These are phyloP conservation scores for Juglanconis oblonga DNA, from an alignment of 2,329 filamentous ascomycete genomes.

Conservation along the genomic window DNA sequence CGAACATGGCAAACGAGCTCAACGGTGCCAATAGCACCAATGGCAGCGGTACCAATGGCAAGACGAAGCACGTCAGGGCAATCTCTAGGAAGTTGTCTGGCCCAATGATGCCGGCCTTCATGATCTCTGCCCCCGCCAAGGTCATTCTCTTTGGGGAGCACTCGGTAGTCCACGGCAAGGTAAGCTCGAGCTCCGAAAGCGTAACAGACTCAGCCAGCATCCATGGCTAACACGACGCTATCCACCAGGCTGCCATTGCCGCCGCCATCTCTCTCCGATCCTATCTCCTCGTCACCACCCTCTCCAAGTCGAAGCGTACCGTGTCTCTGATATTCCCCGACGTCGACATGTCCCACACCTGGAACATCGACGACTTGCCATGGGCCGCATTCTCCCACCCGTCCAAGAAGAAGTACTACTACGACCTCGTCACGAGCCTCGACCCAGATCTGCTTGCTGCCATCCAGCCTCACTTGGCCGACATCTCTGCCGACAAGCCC, in stretches of 20 bases:
- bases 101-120: slow-evolving; percentile 82
- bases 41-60: slow-evolving; percentile 23
- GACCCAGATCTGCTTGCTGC: slow-evolving; percentile 79
- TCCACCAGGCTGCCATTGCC: slow-evolving; percentile 75
- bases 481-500: slow-evolving; percentile 64
- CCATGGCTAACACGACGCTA: slow-evolving; percentile 12
- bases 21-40: slow-evolving; percentile 6
- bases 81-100: slow-evolving; percentile 56
- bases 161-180: slow-evolving; percentile 95
- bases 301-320: slow-evolving; percentile 87
- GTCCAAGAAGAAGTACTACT: slow-evolving; percentile 91
- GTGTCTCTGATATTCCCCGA: slow-evolving; percentile 89
- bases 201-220: too few relatives aligned
- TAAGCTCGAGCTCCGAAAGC: slow-evolving; percentile 31
- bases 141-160: slow-evolving; percentile 98
- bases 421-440: slow-evolving; percentile 79
- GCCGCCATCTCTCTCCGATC: slow-evolving; percentile 93
- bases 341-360: slow-evolving; percentile 83
- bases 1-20: neutral
- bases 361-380: slow-evolving; percentile 89
- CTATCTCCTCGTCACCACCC: slow-evolving; percentile 90
- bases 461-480: slow-evolving; percentile 73
- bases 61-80: slow-evolving; percentile 32
- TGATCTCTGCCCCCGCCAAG: slow-evolving; percentile 97
- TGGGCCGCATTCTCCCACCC: slow-evolving; percentile 80